Evolutionary conservation across 2,329 filamentous ascomycete species (phyloP), one percentile per base, ranked within the genome.

Genomic region (Colletotrichum spinosum): DNA sequence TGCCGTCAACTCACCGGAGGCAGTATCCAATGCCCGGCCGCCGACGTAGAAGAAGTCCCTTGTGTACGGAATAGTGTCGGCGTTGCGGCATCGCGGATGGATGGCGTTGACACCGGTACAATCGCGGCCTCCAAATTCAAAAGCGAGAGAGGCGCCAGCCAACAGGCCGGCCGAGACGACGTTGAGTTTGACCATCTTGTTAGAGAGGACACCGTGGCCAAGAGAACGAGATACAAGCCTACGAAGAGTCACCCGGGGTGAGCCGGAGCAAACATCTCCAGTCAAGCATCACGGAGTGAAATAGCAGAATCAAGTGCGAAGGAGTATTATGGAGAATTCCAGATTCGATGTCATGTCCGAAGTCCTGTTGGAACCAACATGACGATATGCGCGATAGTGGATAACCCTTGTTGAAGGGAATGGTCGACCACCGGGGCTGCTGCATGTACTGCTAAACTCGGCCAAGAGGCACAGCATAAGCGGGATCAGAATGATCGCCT

Each of bases 1-100:
- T 25, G 72, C 71, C 12, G 73, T 69, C 34, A 73, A 68, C 59
- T 78, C 73, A 2, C 74, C 74, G 1, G 68, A 60, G 11, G 66
- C 70, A 51, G 75, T 69, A 11, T 69, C 42, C n/a, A 70, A 72
- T 63, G 79, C 80, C 6, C 69, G 56, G 4, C 78, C 78, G 15
- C 78, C 78, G 5, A 75, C 70, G 57, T 77, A 79, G 70, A 80
- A 78, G 55, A 69, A 74, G 49, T 64, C 67, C 37, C 73, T 70
- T 35, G 70, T 69, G 8, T 67, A 57, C 3, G 71, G 65, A 8
- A 62, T 42, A 35, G 69, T 34, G 9, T 56, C 45, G 25, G 59
- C 51, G 8, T 33, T 38, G 6, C 12, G 38, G 46, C 59, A 62
- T 4, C 35, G 42, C 11, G 59, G 52, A 12, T 55, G 53, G n/a